Evolutionary conservation across 2,329 filamentous ascomycete genomes (phyloP), one percentile per base, ranked within the genome.

Genomic region (Graphilbum fragrans): DNA sequence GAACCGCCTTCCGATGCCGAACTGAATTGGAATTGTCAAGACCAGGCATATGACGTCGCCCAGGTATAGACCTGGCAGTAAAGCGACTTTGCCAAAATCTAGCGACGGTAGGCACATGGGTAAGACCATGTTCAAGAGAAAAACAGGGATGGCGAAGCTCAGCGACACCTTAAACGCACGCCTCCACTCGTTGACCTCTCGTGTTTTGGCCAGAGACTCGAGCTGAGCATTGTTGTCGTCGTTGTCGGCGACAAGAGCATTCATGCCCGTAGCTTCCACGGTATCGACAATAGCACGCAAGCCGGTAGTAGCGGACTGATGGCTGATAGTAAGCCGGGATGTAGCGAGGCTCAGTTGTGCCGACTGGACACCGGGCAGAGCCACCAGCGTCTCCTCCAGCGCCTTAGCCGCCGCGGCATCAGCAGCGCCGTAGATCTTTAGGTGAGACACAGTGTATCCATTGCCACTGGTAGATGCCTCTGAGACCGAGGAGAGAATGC

Each of bases 181-280:
- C 47, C 76, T 78, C 92, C 92, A 98, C 60, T 94, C 87, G 48
- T 82, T 84, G 47, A 98, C 94, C 60, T 98, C 92, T 51, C 86
- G 85, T 0, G 92, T 96, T 64, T 98, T 98, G 9, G 92, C 84
- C 3, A 98, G 71, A 1, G 92, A 96, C 59, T 96, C 87, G 2
- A 98, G 73, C 57, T 98, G 92, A 1, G 92, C 90, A 55, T 94
- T 94, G 58, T 94, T 96, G 62, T 98, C 92, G 53, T 96, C 86
- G 41, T 80, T 82, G 50, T 96, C 90, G 1, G 88, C 81, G 11
- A 96, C 74, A 3, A 98, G 67, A 2, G 90, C 92, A 56, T 95
- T 94, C 58, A 84, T 86, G 2, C 90, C 88, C 18, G 76, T 68
- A n/a, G 70, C 69, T 61, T 98, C 90, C 35, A 95, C 76, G 1